Evolutionary conservation across 2,329 filamentous ascomycete species (phyloP).

Genomic region (Hortaea sp.): DNA sequence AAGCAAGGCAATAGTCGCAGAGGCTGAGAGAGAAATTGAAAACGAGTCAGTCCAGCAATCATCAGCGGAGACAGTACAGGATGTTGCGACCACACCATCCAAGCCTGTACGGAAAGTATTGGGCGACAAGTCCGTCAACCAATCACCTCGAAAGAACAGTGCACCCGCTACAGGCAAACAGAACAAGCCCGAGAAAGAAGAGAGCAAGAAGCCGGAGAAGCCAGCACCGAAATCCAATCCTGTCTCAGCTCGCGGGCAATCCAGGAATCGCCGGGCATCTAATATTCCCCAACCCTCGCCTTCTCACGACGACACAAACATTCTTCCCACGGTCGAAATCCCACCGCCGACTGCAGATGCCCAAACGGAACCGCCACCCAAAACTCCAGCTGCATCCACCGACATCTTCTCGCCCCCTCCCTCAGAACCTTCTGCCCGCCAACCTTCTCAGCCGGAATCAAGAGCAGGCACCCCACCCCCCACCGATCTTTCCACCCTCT

Average conservation of each 20-base stretch:
- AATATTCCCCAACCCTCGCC: constrained; percentile 13
- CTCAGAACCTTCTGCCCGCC: constrained; percentile 30
- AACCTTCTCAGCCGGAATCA: constrained; percentile 1
- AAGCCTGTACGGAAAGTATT: constrained; percentile 26
- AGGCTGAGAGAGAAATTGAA: not conserved
- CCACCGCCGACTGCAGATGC: constrained; percentile 8
- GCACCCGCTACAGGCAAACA: constrained; percentile 8
- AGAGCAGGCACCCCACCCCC: constrained; percentile 34
- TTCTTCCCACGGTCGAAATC: constrained; percentile 13
- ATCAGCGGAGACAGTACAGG: not conserved
- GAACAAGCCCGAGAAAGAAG: constrained; percentile 8
- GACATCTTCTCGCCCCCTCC: constrained; percentile 36
- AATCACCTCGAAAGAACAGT: constrained; percentile 22
- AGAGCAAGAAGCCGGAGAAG: constrained; percentile 2
- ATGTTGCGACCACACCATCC: not conserved
- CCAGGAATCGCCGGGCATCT: constrained; percentile 7
- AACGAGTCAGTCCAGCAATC: constrained; percentile 1
- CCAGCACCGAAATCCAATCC: constrained; percentile 11
- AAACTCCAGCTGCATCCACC: constrained; percentile 18
- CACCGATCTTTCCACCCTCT: constrained; percentile 24
- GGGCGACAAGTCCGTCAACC: constrained; percentile 31
- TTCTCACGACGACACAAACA: constrained; percentile 7
- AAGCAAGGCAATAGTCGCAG: not conserved
- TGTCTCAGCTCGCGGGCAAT: constrained; percentile 1
- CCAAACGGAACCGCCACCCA: constrained; percentile 8